These are phyloP conservation scores for Tricholoma sp. DNA, from an alignment of 768 basidiomycete species.

Conservation along the genomic window DNA sequence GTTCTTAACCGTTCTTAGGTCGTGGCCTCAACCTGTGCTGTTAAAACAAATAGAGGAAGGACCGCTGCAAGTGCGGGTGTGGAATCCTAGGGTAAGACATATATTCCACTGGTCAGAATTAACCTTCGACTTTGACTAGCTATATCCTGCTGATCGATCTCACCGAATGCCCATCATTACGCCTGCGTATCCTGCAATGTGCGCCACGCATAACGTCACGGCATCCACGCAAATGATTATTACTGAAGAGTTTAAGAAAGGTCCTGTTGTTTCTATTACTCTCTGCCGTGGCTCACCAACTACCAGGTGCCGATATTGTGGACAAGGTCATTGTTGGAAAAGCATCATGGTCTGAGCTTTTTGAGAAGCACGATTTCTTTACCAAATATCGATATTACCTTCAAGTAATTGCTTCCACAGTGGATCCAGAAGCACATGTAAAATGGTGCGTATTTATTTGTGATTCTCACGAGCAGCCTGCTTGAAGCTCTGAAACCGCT, in stretches of 20 bases:
- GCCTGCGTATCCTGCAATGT: conserved; percentile 98
- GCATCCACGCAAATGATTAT: conserved; percentile 94
- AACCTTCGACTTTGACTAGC: conserved; percentile 31
- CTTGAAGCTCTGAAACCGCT: not conserved
- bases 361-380: conserved; percentile 95
- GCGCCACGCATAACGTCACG: conserved; percentile 97
- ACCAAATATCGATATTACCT: conserved; percentile 95
- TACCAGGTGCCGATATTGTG: conserved; percentile 85
- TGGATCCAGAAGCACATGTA: conserved; percentile 74
- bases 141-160: conserved; percentile 88
- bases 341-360: conserved; percentile 90
- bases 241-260: conserved; percentile 93
- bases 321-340: conserved; percentile 85
- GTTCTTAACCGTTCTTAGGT: conserved; percentile 44
- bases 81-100: conserved; percentile 85
- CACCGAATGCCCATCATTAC: conserved; percentile 99
- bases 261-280: conserved; percentile 29
- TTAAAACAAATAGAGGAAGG: conserved; percentile 96
- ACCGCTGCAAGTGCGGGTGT: conserved; percentile 87
- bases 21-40: conserved; percentile 98
- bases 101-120: not conserved
- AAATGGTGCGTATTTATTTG: conserved; percentile 67
- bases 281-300: conserved; percentile 7
- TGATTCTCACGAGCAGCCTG: not conserved
- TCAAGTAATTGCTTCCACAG: conserved; percentile 91